Evolutionary conservation across 2,329 filamentous ascomycete species (phyloP), one percentile per base, ranked within the genome.

Genomic region (Macrophomina phaseolina): DNA sequence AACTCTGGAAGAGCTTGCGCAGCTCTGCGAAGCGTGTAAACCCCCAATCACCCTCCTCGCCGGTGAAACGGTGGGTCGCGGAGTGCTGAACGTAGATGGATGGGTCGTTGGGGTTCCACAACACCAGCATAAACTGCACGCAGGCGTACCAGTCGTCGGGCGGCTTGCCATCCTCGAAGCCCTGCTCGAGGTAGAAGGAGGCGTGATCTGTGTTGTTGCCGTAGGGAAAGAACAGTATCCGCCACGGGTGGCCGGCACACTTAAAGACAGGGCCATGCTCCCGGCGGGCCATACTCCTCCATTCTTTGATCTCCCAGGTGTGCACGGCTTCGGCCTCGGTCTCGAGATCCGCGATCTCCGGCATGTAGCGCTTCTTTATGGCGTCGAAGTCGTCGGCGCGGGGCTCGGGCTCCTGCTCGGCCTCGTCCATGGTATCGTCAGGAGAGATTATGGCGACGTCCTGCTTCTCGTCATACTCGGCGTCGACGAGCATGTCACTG

Each of bases 21-120:
- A 97, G 86, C 77, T 98, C 95, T 12, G 93, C 89, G 76, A 98
- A 99, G 66, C 94, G 85, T n/a, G 95, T 99, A 78, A 99, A 99
- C 1, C 95, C 95, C 95, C 95, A 99, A 74, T 99, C 95, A 30
- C 93, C 93, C 79, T 99, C 95, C 51, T 98, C 95, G 70, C 91
- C 92, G 4, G 93, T 98, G 79, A 98, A 99, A 67, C 95, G 91
- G 77, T 99, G 95, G 72, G 94, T 93, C n/a, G 95, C 95, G 51
- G 84, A 85, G 73, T 97, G 91, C 61, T 85, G 85, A 46, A 86
- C 80, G 78, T 91, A 93, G 72, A 97, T 86, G 69, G 89, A 89
- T n/a, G 95, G 94, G 73, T 97, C 93, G 75, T 94, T 92, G 53
- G 91, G 90, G 78, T 98, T 99, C 90, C 92, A 97, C 65, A 99